phyloP scores from a whole-genome alignment of 225 moss, liverwort and hornwort species.

The Lunularia cruciata region DNA sequence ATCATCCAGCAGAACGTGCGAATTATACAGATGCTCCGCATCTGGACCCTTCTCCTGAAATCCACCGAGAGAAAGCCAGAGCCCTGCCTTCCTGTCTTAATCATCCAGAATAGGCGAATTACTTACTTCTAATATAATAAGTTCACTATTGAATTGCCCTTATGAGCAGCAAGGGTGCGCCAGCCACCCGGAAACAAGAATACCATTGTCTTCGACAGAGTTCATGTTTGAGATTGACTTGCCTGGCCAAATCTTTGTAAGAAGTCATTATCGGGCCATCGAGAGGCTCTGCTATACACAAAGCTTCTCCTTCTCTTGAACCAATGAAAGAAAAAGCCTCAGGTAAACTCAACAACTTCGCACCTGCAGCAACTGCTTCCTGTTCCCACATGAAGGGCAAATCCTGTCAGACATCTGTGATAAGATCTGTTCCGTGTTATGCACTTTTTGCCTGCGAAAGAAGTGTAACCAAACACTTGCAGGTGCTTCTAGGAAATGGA shows the following conservation, averaged over 20 bases:
- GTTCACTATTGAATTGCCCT: too few species aligned
- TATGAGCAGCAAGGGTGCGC: neutral
- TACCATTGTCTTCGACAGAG: neutral
- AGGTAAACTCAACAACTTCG: conserved; percentile 81
- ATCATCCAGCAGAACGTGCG: conserved; percentile 85
- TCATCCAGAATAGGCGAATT: conserved; percentile 20
- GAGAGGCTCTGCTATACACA: conserved; percentile 75
- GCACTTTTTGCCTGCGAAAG: too few species aligned
- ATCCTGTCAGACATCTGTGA: too few species aligned
- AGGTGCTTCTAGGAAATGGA: too few species aligned
- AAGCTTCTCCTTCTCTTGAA: conserved; percentile 70
- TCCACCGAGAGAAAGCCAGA: conserved; percentile 94
- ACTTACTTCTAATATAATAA: too few species aligned
- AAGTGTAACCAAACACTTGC: too few species aligned
- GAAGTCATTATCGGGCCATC: conserved; percentile 83
- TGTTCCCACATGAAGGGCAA: conserved; percentile 20
- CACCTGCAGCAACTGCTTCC: conserved; percentile 87
- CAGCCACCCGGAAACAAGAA: neutral
- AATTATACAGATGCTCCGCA: conserved; percentile 67
- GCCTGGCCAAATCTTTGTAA: conserved; percentile 85
- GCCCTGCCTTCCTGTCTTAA: conserved; percentile 74
- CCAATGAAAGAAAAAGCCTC: conserved; percentile 92
- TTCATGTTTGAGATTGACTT: conserved; percentile 11
- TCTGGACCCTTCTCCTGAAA: conserved; percentile 95
- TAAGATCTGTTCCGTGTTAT: too few species aligned